phyloP scores from a whole-genome alignment of 192 early-diverging fungal genomes.

The Linnemannia exigua region DNA sequence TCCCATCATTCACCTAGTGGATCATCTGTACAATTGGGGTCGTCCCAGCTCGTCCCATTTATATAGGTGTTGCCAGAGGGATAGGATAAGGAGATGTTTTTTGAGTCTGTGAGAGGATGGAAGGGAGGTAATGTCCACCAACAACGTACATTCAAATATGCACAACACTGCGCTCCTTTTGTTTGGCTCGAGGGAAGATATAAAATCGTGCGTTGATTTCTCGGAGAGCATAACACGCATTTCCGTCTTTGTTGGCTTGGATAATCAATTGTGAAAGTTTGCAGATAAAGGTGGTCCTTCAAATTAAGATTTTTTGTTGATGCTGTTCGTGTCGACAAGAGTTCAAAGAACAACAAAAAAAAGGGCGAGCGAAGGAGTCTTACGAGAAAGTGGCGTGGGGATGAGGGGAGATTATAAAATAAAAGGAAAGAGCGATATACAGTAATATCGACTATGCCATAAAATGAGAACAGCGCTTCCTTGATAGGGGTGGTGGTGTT shows the following conservation, averaged over 20 bases:
- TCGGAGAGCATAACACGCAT: neutral
- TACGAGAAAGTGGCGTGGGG: neutral
- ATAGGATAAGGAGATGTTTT: neutral
- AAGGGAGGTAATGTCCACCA: neutral
- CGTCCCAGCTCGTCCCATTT: too few species aligned
- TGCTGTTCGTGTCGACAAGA: constrained; percentile 36
- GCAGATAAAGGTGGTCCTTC: neutral
- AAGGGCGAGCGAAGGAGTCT: neutral
- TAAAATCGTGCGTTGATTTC: neutral
- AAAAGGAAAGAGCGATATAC: neutral
- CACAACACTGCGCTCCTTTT: neutral
- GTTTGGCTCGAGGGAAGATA: neutral
- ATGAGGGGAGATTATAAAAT: neutral
- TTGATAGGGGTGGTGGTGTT: constrained; percentile 67
- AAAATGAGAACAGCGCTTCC: neutral
- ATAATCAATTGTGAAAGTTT: constrained; percentile 4
- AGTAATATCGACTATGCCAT: neutral
- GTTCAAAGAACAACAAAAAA: neutral
- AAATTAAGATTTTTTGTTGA: neutral
- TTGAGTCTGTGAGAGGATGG: neutral
- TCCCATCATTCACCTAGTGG: too few species aligned
- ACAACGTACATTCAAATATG: neutral
- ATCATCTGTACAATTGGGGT: too few species aligned
- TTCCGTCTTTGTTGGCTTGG: neutral
- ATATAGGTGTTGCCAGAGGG: too few species aligned